These are phyloP conservation scores for Aspergillus diversus DNA, from an alignment of 495 filamentous ascomycete species.

Conservation along the genomic window DNA sequence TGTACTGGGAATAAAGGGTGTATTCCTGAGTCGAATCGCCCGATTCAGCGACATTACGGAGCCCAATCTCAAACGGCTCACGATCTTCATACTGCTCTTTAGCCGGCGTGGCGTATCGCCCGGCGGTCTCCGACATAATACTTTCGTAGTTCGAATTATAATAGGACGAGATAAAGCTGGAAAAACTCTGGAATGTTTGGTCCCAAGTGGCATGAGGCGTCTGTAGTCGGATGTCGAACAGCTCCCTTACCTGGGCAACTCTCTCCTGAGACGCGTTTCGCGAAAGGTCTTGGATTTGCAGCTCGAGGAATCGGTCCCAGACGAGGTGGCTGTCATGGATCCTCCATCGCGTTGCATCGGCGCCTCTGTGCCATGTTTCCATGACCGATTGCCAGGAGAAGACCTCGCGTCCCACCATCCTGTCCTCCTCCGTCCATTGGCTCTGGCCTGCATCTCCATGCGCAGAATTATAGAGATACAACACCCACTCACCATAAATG, in stretches of 20 bases:
- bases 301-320: slow-evolving; percentile 80
- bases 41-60: slow-evolving; percentile 61
- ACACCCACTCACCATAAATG: slow-evolving; percentile 84
- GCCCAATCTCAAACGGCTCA: slow-evolving; percentile 70
- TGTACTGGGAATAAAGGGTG: slow-evolving; percentile 69
- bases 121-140: slow-evolving; percentile 73
- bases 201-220: slow-evolving; percentile 86
- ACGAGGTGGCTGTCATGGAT: slow-evolving; percentile 83
- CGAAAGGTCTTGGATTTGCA: slow-evolving; percentile 64
- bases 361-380: slow-evolving; percentile 77
- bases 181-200: slow-evolving; percentile 80
- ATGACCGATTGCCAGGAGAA: slow-evolving; percentile 77
- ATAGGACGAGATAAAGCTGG: slow-evolving; percentile 77
- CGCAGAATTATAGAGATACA: slow-evolving; percentile 67
- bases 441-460: slow-evolving; percentile 60
- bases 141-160: slow-evolving; percentile 75
- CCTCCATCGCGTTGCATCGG: slow-evolving; percentile 76
- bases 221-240: slow-evolving; percentile 75
- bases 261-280: slow-evolving; percentile 58
- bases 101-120: slow-evolving; percentile 60
- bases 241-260: slow-evolving; percentile 63
- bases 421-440: slow-evolving; percentile 78
- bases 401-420: slow-evolving; percentile 71
- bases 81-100: slow-evolving; percentile 71
- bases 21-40: slow-evolving; percentile 62